Evolutionary conservation across 1,284 basidiomycete species (phyloP).

Genomic region (Ceratobasidium sp.): DNA sequence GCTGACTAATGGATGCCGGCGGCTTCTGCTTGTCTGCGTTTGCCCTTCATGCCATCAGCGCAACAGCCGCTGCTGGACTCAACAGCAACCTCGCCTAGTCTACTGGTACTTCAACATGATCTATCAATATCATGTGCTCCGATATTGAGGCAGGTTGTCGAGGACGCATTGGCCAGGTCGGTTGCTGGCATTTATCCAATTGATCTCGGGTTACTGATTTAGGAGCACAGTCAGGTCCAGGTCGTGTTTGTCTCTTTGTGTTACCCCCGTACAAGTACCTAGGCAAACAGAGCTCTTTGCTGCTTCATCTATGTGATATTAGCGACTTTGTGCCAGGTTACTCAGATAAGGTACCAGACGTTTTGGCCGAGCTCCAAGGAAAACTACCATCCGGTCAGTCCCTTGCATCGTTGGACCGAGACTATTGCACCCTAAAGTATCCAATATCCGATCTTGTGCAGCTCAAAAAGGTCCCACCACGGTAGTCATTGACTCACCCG

Average conservation of each 20-base stretch:
- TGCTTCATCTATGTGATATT: conserved; percentile 4
- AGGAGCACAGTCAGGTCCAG: background rate
- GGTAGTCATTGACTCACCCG: conserved; percentile 38
- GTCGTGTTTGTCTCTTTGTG: conserved; percentile 15
- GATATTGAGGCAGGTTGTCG: conserved; percentile 8
- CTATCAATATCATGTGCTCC: background rate
- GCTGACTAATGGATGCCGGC: conserved; percentile 1
- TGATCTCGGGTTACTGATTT: background rate
- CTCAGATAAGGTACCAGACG: background rate
- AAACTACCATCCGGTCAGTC: conserved; percentile 10
- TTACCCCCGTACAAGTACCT: background rate
- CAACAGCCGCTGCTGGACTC: conserved; percentile 11
- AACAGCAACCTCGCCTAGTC: conserved; percentile 8
- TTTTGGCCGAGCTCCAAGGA: background rate
- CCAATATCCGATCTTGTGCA: background rate
- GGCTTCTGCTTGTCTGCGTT: background rate
- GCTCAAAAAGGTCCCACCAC: background rate
- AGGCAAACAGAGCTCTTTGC: background rate
- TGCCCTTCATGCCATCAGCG: background rate
- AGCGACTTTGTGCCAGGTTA: conserved; percentile 5
- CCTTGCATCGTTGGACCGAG: background rate
- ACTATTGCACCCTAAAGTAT: background rate
- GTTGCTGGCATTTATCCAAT: background rate
- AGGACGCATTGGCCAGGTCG: conserved; percentile 5
- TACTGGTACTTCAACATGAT: conserved; percentile 20